phyloP scores from a whole-genome alignment of 164 flowering plant genomes.

The Hamamelis virginiana region DNA sequence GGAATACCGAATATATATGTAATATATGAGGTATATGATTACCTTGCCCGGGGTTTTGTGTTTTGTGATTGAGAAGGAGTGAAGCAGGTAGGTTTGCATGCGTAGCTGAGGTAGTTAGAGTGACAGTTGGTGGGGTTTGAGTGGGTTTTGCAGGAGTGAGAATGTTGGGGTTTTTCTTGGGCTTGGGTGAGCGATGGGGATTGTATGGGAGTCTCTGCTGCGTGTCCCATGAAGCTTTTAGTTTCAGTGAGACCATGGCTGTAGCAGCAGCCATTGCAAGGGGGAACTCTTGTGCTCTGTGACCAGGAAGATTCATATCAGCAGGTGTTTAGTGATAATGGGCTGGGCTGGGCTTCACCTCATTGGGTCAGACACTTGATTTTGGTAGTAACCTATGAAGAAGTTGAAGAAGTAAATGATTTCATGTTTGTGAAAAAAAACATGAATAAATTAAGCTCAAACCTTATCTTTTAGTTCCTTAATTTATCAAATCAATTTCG shows the following conservation, averaged over 20 bases:
- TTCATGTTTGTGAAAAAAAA: too few relatives aligned
- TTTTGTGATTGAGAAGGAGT: conserved; percentile 34
- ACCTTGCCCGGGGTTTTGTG: conserved; percentile 17
- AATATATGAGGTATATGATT: neutral
- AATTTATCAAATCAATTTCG: too few relatives aligned
- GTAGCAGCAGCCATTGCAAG: neutral
- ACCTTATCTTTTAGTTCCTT: too few relatives aligned
- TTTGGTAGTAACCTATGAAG: too few relatives aligned
- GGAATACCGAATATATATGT: too few relatives aligned
- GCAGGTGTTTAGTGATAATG: too few relatives aligned
- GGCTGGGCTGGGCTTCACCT: too few relatives aligned
- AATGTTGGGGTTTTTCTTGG: conserved; percentile 18
- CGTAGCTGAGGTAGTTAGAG: conserved; percentile 15
- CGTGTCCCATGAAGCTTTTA: conserved; percentile 57
- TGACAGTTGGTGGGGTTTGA: conserved; percentile 13
- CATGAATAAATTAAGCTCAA: too few relatives aligned
- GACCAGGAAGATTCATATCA: neutral
- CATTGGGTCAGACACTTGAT: too few relatives aligned
- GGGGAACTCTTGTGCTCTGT: neutral
- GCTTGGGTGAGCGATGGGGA: conserved; percentile 34
- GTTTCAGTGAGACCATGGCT: conserved; percentile 18
- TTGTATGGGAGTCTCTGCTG: conserved; percentile 45
- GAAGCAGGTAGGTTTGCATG: conserved; percentile 9
- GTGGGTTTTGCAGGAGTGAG: conserved; percentile 4
- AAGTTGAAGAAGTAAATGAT: too few relatives aligned